These are phyloP conservation scores for Pulveroboletus sp. DNA, from an alignment of 768 basidiomycete species.

Conservation along the genomic window DNA sequence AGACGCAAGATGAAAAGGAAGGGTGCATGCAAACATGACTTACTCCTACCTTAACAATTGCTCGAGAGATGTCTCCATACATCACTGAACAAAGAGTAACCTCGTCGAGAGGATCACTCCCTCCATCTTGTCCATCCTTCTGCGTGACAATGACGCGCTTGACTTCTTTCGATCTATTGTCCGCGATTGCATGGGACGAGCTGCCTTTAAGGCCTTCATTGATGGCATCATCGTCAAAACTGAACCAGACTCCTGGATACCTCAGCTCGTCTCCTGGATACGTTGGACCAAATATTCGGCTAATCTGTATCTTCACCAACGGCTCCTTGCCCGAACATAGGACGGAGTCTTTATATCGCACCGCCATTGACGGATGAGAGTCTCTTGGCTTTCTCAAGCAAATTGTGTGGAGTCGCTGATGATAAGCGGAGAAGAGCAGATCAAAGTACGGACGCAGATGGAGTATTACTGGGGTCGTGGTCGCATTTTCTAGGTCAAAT, in stretches of 20 bases:
- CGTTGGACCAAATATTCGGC: conserved; percentile 75
- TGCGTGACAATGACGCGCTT: conserved; percentile 71
- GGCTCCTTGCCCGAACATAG: conserved; percentile 60
- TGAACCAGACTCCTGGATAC: conserved; percentile 82
- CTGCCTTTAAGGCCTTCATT: conserved; percentile 50
- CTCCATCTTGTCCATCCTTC: conserved; percentile 52
- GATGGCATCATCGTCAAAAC: conserved; percentile 71
- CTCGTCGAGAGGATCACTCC: conserved; percentile 69
- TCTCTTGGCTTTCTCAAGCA: conserved; percentile 64
- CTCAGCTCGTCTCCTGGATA: conserved; percentile 72
- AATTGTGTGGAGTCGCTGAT: conserved; percentile 78
- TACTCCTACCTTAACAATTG: conserved; percentile 55
- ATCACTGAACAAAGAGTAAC: conserved; percentile 60
- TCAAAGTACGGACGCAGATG: conserved; percentile 80
- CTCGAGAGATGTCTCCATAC: conserved; percentile 66
- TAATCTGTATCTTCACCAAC: conserved; percentile 60
- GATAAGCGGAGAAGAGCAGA: conserved; percentile 75
- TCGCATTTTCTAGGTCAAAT: conserved; percentile 68
- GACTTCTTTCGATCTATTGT: conserved; percentile 71
- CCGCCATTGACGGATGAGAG: conserved; percentile 57
- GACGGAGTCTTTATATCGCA: conserved; percentile 62
- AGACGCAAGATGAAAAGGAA: neutral
- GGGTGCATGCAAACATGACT: neutral
- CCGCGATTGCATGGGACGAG: conserved; percentile 32
- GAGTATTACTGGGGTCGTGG: conserved; percentile 68